A percentile compares a stretch with the other conserved stretches of the same genome.
phyloP scores from a whole-genome alignment of 164 flowering plant species.

The Sextonia rubra region DNA sequence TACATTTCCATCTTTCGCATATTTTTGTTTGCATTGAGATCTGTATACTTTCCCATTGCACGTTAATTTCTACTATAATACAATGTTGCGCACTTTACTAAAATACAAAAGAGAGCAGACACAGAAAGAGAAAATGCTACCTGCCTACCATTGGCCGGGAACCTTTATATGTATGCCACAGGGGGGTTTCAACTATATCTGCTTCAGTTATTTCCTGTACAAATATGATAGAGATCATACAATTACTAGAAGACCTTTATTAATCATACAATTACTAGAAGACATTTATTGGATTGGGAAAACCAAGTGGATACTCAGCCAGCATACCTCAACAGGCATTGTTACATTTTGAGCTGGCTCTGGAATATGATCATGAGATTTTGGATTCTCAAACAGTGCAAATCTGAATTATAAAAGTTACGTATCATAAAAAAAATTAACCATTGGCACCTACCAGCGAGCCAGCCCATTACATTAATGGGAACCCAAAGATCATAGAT shows the following conservation, averaged over 20 bases:
- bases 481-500: background rate
- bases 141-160: background rate
- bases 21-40: background rate
- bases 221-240: background rate
- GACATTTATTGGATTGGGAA: too few species aligned
- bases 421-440: background rate
- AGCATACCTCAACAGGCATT: conserved; percentile 19
- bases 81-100: background rate
- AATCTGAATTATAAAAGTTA: conserved; percentile 18
- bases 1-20: background rate
- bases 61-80: background rate
- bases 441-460: too few species aligned
- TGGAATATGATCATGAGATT: conserved; percentile 14
- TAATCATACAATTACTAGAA: too few species aligned
- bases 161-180: conserved; percentile 36
- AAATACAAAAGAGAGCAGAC: background rate
- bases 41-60: background rate
- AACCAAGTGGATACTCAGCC: background rate
- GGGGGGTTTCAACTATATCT: conserved; percentile 15
- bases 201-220: conserved; percentile 25
- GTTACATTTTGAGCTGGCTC: conserved; percentile 15
- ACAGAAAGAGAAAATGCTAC: background rate
- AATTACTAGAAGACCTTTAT: too few species aligned
- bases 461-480: background rate
- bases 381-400: conserved; percentile 18